Evolutionary conservation across 1,284 basidiomycete genomes (phyloP).

Genomic region (Trametes polyzona): DNA sequence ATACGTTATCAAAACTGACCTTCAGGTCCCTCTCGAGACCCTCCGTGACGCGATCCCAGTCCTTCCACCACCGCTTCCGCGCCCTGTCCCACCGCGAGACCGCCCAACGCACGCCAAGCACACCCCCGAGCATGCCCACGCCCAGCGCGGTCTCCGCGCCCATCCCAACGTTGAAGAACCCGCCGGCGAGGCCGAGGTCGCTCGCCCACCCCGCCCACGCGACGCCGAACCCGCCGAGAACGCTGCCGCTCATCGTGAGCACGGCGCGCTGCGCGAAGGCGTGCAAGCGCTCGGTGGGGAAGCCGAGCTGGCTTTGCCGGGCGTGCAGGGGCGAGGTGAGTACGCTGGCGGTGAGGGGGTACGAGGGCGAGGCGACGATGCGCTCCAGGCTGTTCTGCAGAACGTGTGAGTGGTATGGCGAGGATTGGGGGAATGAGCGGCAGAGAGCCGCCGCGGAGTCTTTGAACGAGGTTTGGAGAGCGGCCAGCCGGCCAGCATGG

Average conservation of each 20-base stretch:
- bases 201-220: constrained; percentile 58
- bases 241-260: constrained; percentile 52
- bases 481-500: constrained; percentile 70
- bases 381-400: constrained; percentile 72
- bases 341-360: constrained; percentile 50
- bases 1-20: constrained; percentile 45
- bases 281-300: constrained; percentile 69
- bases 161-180: constrained; percentile 44
- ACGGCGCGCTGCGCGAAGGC: constrained; percentile 66
- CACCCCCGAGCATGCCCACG: constrained; percentile 57
- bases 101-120: constrained; percentile 65
- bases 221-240: constrained; percentile 45
- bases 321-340: constrained; percentile 60
- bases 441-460: constrained; percentile 47
- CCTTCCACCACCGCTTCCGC: constrained; percentile 73
- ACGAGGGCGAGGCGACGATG: constrained; percentile 51
- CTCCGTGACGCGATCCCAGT: constrained; percentile 70
- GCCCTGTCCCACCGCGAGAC: constrained; percentile 74
- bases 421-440: constrained; percentile 40
- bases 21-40: constrained; percentile 76
- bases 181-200: constrained; percentile 46
- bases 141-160: constrained; percentile 65
- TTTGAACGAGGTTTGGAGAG: constrained; percentile 54
- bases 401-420: constrained; percentile 63
- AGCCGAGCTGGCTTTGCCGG: constrained; percentile 63